phyloP scores from a whole-genome alignment of 2,329 filamentous ascomycete genomes.

The Penicillium sp. region DNA sequence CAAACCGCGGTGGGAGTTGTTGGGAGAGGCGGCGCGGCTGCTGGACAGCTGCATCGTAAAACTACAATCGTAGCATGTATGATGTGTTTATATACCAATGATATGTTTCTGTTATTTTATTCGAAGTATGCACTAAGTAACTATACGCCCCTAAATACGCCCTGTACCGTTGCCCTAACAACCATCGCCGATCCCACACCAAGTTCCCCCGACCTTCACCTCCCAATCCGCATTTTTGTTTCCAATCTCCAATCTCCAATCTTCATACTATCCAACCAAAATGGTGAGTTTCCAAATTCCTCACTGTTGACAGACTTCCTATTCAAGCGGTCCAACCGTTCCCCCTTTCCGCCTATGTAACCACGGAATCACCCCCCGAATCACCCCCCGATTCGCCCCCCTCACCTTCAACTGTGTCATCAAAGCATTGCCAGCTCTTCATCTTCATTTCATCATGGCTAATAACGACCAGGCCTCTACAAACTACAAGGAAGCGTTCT shows the following conservation, averaged over 20 bases:
- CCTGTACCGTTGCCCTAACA: conserved; percentile 22
- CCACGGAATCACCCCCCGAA: not conserved
- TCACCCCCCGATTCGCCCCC: not conserved
- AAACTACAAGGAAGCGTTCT: conserved; percentile 99
- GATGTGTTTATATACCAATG: conserved; percentile 5
- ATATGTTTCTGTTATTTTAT: not conserved
- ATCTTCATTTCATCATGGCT: conserved; percentile 16
- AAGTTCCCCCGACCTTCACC: conserved; percentile 6
- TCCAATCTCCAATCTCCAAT: conserved; percentile 8
- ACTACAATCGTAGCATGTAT: conserved; percentile 35
- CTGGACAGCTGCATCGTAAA: conserved; percentile 76
- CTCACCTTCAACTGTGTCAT: conserved; percentile 1
- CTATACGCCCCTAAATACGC: not conserved
- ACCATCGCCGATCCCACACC: conserved; percentile 18
- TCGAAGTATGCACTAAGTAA: not conserved
- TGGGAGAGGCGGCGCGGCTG: conserved; percentile 80
- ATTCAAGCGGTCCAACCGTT: not conserved
- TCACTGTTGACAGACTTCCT: conserved; percentile 3
- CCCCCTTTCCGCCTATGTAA: conserved; percentile 6
- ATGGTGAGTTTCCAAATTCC: conserved; percentile 6
- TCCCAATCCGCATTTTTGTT: conserved; percentile 4
- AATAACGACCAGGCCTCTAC: conserved; percentile 63
- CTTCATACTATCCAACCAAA: not conserved
- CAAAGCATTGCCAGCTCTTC: not conserved
- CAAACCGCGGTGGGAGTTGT: conserved; percentile 83